Evolutionary conservation across 352 stramenopile species (phyloP).

Genomic region (Phytopythium montanum): DNA sequence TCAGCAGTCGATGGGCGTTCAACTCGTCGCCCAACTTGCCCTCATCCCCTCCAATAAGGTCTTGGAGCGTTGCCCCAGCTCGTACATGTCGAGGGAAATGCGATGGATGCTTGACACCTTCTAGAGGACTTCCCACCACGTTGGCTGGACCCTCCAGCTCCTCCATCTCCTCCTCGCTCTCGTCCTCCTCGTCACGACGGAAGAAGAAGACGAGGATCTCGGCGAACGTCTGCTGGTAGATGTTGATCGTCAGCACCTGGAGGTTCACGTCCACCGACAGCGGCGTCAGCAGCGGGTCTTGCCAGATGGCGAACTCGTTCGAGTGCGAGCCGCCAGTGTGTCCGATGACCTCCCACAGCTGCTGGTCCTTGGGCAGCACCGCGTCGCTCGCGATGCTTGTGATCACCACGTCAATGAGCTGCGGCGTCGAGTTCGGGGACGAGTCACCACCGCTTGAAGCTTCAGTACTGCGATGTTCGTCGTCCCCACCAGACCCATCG

Average conservation of each 20-base stretch:
- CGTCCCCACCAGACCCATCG: conserved; percentile 10
- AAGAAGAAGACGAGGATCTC: conserved; percentile 83
- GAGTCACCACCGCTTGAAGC: neutral
- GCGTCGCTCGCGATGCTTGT: conserved; percentile 66
- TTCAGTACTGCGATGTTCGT: no score
- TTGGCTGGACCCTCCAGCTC: neutral
- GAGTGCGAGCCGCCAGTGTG: neutral
- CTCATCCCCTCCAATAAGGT: neutral
- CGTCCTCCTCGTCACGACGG: conserved; percentile 26
- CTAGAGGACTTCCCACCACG: neutral
- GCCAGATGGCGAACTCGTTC: conserved; percentile 56
- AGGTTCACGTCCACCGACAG: conserved; percentile 73
- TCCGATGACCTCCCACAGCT: conserved; percentile 26
- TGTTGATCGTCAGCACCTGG: conserved; percentile 62
- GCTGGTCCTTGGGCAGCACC: conserved; percentile 51
- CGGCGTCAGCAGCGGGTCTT: conserved; percentile 61
- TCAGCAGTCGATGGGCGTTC: neutral
- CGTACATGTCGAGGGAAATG: neutral
- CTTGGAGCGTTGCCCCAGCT: conserved; percentile 4
- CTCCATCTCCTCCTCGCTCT: conserved; percentile 1
- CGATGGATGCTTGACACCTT: neutral
- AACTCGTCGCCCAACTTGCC: conserved; percentile 2
- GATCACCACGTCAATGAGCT: conserved; percentile 70
- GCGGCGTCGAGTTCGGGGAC: neutral
- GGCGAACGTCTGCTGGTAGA: conserved; percentile 75